phyloP scores from a whole-genome alignment of 2,329 filamentous ascomycete genomes.

The Beauveria sp. region DNA sequence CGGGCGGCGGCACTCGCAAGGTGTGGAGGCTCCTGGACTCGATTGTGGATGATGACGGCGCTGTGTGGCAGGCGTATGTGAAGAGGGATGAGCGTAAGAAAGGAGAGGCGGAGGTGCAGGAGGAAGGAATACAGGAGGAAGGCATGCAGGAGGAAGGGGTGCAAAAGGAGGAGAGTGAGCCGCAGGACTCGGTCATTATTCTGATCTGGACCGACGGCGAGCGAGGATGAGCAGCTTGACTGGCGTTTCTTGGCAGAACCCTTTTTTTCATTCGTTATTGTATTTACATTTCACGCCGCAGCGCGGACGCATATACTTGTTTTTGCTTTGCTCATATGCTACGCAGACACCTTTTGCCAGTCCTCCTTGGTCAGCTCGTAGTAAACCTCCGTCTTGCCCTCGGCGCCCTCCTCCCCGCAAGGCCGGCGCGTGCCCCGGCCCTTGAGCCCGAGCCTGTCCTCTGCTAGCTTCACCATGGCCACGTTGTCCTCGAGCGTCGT shows the following conservation, averaged over 20 bases:
- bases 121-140: not conserved
- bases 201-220: slow-evolving; percentile 29
- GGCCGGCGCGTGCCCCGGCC: slow-evolving; percentile 14
- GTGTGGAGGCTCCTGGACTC: slow-evolving; percentile 36
- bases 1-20: slow-evolving; percentile 17
- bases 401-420: not conserved
- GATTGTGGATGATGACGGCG: slow-evolving; percentile 24
- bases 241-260: too few species aligned
- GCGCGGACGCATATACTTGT: not conserved
- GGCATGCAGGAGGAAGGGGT: too few species aligned
- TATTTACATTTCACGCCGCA: not conserved
- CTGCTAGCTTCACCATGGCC: slow-evolving; percentile 18
- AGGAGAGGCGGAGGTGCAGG: slow-evolving; percentile 10
- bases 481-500: slow-evolving; percentile 18
- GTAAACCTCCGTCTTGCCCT: slow-evolving; percentile 18
- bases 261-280: not conserved
- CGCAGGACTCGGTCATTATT: slow-evolving; percentile 32
- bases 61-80: slow-evolving; percentile 40
- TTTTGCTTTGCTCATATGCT: not conserved
- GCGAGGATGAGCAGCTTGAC: not conserved
- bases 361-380: slow-evolving; percentile 18
- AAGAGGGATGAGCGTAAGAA: slow-evolving; percentile 20
- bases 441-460: slow-evolving; percentile 18
- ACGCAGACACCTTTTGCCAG: slow-evolving; percentile 9
- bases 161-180: slow-evolving; percentile 4